Percentiles rank a stretch among this genome's conserved stretches.
These are phyloP conservation scores for Nemania bipapillata DNA, from an alignment of 2,329 filamentous ascomycete species.

Conservation along the genomic window DNA sequence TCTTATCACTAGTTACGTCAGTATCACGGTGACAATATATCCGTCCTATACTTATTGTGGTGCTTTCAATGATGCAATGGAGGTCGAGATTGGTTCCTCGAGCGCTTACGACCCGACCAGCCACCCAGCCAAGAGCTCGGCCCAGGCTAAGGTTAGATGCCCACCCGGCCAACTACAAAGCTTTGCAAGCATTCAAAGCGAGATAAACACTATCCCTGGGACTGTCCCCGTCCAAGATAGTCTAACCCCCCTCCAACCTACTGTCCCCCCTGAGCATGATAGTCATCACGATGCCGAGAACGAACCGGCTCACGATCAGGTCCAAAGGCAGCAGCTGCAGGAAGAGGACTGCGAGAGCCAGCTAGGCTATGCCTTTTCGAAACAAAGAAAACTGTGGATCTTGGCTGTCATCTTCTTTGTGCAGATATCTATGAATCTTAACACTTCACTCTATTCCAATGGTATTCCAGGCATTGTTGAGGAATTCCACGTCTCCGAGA, in stretches of 20 bases:
- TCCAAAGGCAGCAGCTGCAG: conserved; percentile 47
- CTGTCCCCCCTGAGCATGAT: conserved; percentile 38
- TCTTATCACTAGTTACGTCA: background rate
- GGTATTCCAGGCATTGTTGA: conserved; percentile 71
- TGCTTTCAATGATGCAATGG: conserved; percentile 16
- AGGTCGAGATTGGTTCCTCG: too few species aligned
- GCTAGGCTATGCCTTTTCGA: conserved; percentile 70
- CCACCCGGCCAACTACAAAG: background rate
- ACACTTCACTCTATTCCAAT: conserved; percentile 78
- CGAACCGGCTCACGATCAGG: conserved; percentile 36
- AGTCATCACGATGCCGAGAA: conserved; percentile 41
- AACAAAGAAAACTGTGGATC: conserved; percentile 76
- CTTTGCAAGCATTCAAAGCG: background rate
- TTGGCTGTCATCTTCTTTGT: conserved; percentile 78
- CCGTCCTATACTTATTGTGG: background rate
- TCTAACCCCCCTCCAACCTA: conserved; percentile 34
- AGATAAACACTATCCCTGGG: conserved; percentile 36
- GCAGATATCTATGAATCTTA: conserved; percentile 82
- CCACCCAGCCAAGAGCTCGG: background rate
- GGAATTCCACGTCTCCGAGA: conserved; percentile 74
- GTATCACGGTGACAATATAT: background rate
- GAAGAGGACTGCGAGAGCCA: conserved; percentile 70
- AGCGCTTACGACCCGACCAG: too few species aligned
- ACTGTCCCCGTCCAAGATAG: conserved; percentile 33
- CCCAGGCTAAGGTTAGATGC: background rate